Base-by-base conservation (phyloP, 345 rosid genomes). In the Draba incana region DNA sequence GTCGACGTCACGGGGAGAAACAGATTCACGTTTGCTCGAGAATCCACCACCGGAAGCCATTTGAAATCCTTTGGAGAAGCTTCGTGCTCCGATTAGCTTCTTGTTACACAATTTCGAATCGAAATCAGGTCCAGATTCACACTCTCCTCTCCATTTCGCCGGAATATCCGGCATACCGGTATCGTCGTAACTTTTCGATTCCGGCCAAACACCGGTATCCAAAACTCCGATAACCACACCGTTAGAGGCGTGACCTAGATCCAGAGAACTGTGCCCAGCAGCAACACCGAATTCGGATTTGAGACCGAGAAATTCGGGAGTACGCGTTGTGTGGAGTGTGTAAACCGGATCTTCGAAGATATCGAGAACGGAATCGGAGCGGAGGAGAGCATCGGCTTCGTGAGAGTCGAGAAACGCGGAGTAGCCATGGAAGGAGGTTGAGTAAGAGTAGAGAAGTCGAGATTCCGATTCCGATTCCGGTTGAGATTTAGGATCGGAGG, bases 191-290 rank as follows among this genome's bases (percentile, higher is more conserved):
- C 92, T 85, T 55, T 73, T 79, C 0, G 90, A 86, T 71, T 88
- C 97, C 0, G 98, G 98, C 98, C 93, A 90, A 12, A 90, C 85
- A 1, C 98, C 98, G 0, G 96, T 88, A 44, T 93, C 98, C 0
- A 93, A 81, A 15, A 93, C 96, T 0, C 98, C 98, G 14, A 93
- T 71, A 6, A 90, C 30, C 28, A 93, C 93, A 30, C 78, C 87
- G 13, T 66, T 61, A 3, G 84, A 78, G 10, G 89, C 75, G 1
- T 70, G 81, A 8, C 65, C 80, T 13, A 82, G 75, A 41, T 77
- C 81, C 11, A 46, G 75, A 14, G 60, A 47, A 51, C 46, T 45
- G 53, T 70, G 69, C n/a, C 82, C 81, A 4, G 74, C 49, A 62
- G 56, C 66, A 43, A 75, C 50, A 24, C 79, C 89, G 24, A 79